Evolutionary conservation across 2,329 filamentous ascomycete species (phyloP).

Genomic region (Talaromyces piceae): DNA sequence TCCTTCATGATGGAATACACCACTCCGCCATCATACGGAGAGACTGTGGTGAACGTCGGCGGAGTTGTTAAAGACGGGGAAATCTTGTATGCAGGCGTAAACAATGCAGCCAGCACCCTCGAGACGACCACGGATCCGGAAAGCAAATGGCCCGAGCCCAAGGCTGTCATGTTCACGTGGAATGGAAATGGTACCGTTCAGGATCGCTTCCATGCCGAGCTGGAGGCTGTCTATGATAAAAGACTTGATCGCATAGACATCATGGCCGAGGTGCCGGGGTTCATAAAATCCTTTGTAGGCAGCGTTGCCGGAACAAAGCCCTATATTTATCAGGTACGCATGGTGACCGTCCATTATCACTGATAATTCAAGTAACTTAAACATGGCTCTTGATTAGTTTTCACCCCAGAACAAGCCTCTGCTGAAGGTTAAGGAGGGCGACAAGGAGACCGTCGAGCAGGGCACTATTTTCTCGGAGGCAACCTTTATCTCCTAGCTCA

Average conservation of each 20-base stretch:
- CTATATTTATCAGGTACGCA: conserved; percentile 86
- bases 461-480: conserved; percentile 80
- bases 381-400: conserved; percentile 59
- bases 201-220: conserved; percentile 59
- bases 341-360: not conserved
- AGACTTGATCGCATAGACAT: conserved; percentile 81
- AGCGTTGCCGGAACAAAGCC: conserved; percentile 86
- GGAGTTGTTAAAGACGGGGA: conserved; percentile 74
- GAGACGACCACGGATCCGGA: conserved; percentile 63
- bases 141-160: conserved; percentile 85
- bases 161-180: conserved; percentile 68
- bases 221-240: conserved; percentile 62
- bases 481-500: conserved; percentile 75
- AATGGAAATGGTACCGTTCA: conserved; percentile 68
- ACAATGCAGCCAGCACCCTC: conserved; percentile 61
- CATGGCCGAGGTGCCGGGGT: conserved; percentile 91
- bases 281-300: conserved; percentile 89
- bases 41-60: conserved; percentile 74
- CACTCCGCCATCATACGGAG: conserved; percentile 86
- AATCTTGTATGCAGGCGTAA: conserved; percentile 64
- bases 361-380: too few relatives aligned
- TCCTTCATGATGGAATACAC: conserved; percentile 94
- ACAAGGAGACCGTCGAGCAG: conserved; percentile 68
- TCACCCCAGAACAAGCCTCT: conserved; percentile 57
- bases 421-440: conserved; percentile 78